Base-by-base conservation (phyloP, 345 rosid species). In the Camelina sativa region DNA sequence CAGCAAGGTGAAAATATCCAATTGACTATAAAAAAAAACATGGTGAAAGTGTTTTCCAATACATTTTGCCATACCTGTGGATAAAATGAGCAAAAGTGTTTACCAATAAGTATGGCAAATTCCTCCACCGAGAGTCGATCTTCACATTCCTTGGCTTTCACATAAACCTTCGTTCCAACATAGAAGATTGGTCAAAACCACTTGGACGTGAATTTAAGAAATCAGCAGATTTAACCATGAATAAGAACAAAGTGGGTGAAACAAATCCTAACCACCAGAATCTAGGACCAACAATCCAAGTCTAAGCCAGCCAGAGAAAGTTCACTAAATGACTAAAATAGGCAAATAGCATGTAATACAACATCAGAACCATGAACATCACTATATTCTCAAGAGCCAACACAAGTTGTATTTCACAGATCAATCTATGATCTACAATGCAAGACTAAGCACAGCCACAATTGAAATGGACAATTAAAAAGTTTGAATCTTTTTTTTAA, bases 131-230 rank as follows among this genome's bases (percentile, higher is more conserved):
- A 86, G 70, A 92, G 74, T 62, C 76, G 90, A 46, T 86, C 81
- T 13, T 80, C 75, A 67, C 96, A 85, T 82, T 92, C 93, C 81
- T 95, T 86, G 20, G 97, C 97, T 79, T 88, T 95, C 46, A 67
- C 93, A 80, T 95, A 92, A 46, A 92, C 99, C 99, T 95, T 67
- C 4, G 67, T 51, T 55, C 32, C 17, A 59, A 47, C 53, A 64
- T 15, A 23, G 7, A 7, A 19, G 64, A 20, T 34, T 23, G 20
- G 6, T n/a, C 19, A 28, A 28, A 43, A 23, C 22, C 35, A 62
- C 30, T 62, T 54, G 16, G 37, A 13, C 52, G 28, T 28, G n/a
- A 51, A 4, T 50, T 69, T 1, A 2, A 22, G 3, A 38, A 22
- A 53, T 56, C 8, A 9, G 4, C 32, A 55, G 40, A 17, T 19